Conservation (phyloP, 805 yeast species). For the Wickerhamiella sorbophila region DNA sequence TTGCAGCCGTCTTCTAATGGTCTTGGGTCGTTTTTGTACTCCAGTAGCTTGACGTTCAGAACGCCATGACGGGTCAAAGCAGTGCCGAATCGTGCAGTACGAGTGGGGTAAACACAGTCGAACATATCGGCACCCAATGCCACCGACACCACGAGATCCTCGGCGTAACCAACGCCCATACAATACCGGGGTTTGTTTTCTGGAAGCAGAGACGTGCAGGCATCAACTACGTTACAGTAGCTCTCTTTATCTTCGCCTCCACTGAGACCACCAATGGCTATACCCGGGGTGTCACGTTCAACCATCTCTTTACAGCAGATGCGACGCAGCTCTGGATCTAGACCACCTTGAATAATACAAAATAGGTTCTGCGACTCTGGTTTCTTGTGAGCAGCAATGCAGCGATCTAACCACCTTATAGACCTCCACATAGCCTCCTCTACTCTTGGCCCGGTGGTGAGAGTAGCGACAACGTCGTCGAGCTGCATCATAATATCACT, state of each 20-base stretch:
- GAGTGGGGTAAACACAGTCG: slow-evolving; percentile 34
- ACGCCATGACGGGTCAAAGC: slow-evolving; percentile 29
- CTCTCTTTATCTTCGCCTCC: slow-evolving; percentile 33
- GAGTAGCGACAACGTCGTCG: slow-evolving; percentile 32
- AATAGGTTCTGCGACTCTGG: slow-evolving; percentile 31
- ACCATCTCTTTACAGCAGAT: slow-evolving; percentile 31
- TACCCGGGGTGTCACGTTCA: slow-evolving; percentile 32
- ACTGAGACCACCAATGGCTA: slow-evolving; percentile 34
- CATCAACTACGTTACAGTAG: slow-evolving; percentile 29
- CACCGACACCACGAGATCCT: slow-evolving; percentile 32
- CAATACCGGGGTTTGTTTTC: slow-evolving; percentile 31
- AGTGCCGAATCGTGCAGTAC: slow-evolving; percentile 33
- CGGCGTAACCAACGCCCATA: slow-evolving; percentile 37
- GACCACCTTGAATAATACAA: slow-evolving; percentile 34
- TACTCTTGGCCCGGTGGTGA: slow-evolving; percentile 32
- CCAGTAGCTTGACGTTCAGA: slow-evolving; percentile 25
- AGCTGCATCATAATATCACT: slow-evolving; percentile 35
- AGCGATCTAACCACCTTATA: slow-evolving; percentile 33
- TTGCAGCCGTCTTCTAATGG: slow-evolving; percentile 30
- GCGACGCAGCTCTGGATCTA: slow-evolving; percentile 27
- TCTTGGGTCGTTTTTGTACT: slow-evolving; percentile 24
- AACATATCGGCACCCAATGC: slow-evolving; percentile 35
- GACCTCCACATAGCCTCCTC: slow-evolving; percentile 34
- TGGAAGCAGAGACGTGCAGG: slow-evolving; percentile 31
- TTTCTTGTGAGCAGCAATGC: slow-evolving; percentile 31